Percentiles rank a stretch among this genome's conserved stretches.
Conservation (phyloP, 2,329 filamentous ascomycete species). For the Fusarium nematophilum region DNA sequence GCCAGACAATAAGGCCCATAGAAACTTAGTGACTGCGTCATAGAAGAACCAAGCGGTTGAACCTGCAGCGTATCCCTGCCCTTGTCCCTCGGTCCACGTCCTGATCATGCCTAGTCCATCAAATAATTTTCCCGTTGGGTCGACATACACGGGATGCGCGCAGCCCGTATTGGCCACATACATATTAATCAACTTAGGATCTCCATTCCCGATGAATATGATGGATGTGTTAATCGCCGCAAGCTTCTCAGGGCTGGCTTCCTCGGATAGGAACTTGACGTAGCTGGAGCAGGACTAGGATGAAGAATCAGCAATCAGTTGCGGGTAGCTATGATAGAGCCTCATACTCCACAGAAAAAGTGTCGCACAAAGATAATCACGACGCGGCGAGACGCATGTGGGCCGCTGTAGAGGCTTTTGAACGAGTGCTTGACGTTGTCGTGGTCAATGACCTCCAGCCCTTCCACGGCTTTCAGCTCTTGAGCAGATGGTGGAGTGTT, state of each 20-base stretch:
- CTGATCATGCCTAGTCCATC: constrained; percentile 21
- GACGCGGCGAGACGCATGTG: not conserved
- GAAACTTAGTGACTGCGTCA: not conserved
- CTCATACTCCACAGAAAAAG: constrained; percentile 28
- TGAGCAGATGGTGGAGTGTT: constrained; percentile 6
- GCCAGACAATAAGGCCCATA: not conserved
- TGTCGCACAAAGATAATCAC: constrained; percentile 30
- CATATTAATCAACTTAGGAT: constrained; percentile 8
- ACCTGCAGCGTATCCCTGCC: constrained; percentile 7
- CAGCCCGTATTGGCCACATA: constrained; percentile 27
- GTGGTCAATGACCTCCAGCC: constrained; percentile 16
- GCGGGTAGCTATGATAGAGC: rapidly evolving
- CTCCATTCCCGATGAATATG: constrained; percentile 16
- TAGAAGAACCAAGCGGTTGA: not conserved
- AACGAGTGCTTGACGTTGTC: constrained; percentile 17
- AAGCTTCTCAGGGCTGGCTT: constrained; percentile 24
- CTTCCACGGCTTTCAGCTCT: not conserved
- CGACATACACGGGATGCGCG: constrained; percentile 23
- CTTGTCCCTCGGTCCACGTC: constrained; percentile 6
- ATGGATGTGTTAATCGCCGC: constrained; percentile 15
- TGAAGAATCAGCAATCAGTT: not conserved
- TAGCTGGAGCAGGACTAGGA: constrained; percentile 20
- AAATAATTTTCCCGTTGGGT: constrained; percentile 21
- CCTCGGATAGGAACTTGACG: constrained; percentile 10
- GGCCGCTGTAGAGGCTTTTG: constrained; percentile 20